Conservation (phyloP, 441 rosid species). For the Brassica balearica region DNA sequence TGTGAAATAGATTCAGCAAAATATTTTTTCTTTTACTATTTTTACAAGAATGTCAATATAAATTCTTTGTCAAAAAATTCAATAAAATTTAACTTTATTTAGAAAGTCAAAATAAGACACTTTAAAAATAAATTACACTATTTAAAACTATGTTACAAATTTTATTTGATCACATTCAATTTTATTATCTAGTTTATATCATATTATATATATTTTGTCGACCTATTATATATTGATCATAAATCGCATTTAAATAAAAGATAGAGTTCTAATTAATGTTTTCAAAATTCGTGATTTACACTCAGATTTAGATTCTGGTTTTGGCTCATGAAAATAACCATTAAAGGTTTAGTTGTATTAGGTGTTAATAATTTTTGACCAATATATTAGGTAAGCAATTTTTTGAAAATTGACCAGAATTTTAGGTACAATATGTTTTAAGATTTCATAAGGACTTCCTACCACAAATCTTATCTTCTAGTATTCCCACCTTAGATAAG, state of each 20-base stretch:
- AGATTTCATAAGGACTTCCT: background rate
- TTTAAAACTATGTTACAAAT: background rate
- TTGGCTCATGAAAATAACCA: background rate
- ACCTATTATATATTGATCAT: background rate
- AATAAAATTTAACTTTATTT: background rate
- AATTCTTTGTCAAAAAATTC: no score
- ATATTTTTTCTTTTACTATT: no score
- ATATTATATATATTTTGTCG: background rate
- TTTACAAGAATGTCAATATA: background rate
- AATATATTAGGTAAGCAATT: constrained; percentile 13
- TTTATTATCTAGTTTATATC: background rate
- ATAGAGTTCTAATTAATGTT: background rate
- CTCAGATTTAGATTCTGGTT: background rate
- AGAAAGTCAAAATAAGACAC: background rate
- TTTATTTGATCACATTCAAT: background rate
- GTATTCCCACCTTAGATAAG: background rate
- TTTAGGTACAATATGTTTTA: background rate
- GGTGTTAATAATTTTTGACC: background rate
- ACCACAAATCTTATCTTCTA: background rate
- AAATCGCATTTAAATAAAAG: background rate
- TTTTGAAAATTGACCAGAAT: background rate
- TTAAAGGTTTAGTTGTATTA: background rate
- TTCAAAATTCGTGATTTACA: background rate
- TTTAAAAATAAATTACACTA: background rate
- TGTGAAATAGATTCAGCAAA: no score